These are phyloP conservation scores for Elsinoe ampelina DNA, from an alignment of 2,329 filamentous ascomycete genomes.

Conservation along the genomic window DNA sequence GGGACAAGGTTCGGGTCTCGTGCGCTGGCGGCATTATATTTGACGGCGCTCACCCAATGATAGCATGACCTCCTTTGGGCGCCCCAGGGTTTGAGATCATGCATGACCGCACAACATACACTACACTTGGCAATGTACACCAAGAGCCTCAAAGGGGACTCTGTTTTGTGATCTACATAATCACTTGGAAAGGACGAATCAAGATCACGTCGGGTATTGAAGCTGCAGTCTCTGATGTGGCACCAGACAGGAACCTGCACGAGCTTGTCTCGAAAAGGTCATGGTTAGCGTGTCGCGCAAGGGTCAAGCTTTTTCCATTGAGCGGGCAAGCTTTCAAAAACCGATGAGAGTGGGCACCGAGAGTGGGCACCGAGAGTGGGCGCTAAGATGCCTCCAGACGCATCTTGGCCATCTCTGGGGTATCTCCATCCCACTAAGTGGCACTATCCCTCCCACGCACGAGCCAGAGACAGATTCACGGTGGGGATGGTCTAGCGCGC, in stretches of 20 bases:
- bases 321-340: background rate
- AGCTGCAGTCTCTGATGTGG: background rate
- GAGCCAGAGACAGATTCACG: background rate
- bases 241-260: background rate
- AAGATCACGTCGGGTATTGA: background rate
- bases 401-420: background rate
- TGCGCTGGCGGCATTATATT: too few relatives aligned
- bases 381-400: constrained; percentile 4
- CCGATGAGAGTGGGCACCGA: background rate
- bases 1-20: background rate
- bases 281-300: background rate
- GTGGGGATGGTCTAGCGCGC: constrained; percentile 1
- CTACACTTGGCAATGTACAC: too few relatives aligned
- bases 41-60: too few relatives aligned
- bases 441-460: background rate
- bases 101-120: too few relatives aligned
- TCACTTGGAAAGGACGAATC: background rate
- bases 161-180: too few relatives aligned
- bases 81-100: background rate
- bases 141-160: too few relatives aligned
- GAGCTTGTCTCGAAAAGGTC: background rate
- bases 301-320: background rate
- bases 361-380: background rate
- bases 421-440: background rate
- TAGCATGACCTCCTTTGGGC: background rate